These are phyloP conservation scores for Penicillium sp. DNA, from an alignment of 2,329 filamentous ascomycete genomes.

Conservation along the genomic window DNA sequence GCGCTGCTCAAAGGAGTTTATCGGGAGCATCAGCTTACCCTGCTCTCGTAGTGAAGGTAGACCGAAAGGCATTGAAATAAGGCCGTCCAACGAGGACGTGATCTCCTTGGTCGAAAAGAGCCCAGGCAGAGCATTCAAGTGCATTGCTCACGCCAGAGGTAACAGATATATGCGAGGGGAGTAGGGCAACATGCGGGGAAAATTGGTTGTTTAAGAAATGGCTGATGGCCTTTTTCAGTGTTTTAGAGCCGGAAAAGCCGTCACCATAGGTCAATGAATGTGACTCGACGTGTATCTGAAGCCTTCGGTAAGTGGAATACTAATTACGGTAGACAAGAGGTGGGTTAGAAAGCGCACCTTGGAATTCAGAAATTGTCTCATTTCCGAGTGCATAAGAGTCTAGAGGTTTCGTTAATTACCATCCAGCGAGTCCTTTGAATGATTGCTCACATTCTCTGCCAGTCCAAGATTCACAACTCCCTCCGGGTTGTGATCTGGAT, in stretches of 20 bases:
- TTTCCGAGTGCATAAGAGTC: conserved; percentile 16
- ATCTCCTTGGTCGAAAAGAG: conserved; percentile 28
- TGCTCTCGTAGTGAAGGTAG: conserved; percentile 47
- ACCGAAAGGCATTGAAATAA: conserved; percentile 49
- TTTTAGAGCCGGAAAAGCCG: conserved; percentile 25
- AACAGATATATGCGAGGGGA: conserved; percentile 25
- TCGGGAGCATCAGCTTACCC: conserved; percentile 24
- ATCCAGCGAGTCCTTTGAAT: not conserved
- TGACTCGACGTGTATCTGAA: conserved; percentile 8
- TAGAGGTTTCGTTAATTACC: not conserved
- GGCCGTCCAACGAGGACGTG: conserved; percentile 31
- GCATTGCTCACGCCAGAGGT: conserved; percentile 31
- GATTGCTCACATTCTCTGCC: conserved; percentile 42
- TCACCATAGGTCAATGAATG: conserved; percentile 34
- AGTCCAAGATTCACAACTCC: conserved; percentile 55
- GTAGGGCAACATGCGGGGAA: conserved; percentile 16
- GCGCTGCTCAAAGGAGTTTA: not conserved
- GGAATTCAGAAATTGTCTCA: conserved; percentile 15
- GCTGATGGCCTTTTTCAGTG: conserved; percentile 26
- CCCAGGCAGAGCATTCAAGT: conserved; percentile 30
- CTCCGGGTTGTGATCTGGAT: conserved; percentile 32
- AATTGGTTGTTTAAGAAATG: conserved; percentile 31
- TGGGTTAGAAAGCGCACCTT: not conserved
- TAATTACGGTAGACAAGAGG: not conserved
- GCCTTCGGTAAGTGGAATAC: not conserved